Conservation (phyloP, 2,329 filamentous ascomycete genomes). For the Beauveria sp. region DNA sequence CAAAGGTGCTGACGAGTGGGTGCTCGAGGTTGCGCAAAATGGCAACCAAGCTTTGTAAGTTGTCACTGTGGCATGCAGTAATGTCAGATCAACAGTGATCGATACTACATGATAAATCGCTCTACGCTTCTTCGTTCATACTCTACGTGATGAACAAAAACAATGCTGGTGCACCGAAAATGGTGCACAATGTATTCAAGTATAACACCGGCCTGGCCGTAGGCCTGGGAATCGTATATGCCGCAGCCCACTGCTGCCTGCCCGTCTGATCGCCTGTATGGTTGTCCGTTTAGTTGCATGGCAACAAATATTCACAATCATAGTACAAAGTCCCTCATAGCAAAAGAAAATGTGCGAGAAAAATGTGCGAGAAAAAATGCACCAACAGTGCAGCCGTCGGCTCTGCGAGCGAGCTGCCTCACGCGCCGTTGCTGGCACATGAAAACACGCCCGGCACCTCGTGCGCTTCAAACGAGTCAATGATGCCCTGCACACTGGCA, state of each 20-base stretch:
- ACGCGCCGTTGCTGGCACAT: slow-evolving; percentile 59
- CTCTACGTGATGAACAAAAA: neutral
- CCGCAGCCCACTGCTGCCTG: slow-evolving; percentile 7
- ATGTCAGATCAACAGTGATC: neutral
- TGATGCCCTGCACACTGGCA: slow-evolving; percentile 64
- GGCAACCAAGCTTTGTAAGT: neutral
- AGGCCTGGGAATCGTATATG: slow-evolving; percentile 3
- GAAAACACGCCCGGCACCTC: slow-evolving; percentile 66
- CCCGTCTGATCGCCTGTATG: neutral
- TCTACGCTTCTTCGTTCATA: neutral
- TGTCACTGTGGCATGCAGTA: neutral
- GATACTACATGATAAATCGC: neutral
- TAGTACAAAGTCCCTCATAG: neutral
- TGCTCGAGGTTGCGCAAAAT: neutral
- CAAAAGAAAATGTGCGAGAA: neutral
- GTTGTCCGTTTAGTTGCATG: neutral
- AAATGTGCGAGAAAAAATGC: neutral
- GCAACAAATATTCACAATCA: neutral
- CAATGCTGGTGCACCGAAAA: neutral
- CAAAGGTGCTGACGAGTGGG: neutral
- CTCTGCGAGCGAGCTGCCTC: slow-evolving; percentile 22
- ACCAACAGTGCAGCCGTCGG: neutral
- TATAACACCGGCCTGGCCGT: neutral
- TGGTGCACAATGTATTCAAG: slow-evolving; percentile 5
- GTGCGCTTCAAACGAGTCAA: slow-evolving; percentile 60